phyloP scores from a whole-genome alignment of 73 alveolate genomes.

The Breviolum minutum region DNA sequence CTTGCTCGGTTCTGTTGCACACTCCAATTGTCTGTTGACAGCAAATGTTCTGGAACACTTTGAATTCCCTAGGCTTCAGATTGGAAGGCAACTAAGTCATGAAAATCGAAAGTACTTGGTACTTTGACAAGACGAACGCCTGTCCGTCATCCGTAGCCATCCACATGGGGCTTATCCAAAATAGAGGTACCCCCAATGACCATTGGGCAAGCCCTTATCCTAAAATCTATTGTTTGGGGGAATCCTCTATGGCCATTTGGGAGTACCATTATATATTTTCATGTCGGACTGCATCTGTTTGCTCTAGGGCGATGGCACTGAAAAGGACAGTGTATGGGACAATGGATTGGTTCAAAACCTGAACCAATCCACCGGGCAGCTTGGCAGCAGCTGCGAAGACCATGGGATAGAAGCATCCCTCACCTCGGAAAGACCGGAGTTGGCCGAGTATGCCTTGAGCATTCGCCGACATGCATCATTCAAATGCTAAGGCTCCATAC shows the following conservation, averaged over 20 bases:
- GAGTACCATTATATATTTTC: not conserved
- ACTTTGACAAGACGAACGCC: no score
- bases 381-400: slow-evolving; percentile 86
- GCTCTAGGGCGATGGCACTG: slow-evolving; percentile 36
- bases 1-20: no score
- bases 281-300: not conserved
- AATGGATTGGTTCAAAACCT: slow-evolving; percentile 86
- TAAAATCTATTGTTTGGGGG: not conserved
- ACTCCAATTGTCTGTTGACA: no score
- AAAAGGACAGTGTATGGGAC: slow-evolving; percentile 80
- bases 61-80: no score
- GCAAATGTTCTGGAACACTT: no score
- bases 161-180: no score
- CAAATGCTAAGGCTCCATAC: not conserved
- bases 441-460: not conserved
- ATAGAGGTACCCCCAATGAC: no score
- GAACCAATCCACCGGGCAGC: slow-evolving; percentile 86
- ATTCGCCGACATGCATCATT: not conserved
- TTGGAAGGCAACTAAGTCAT: no score
- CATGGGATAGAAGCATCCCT: slow-evolving; percentile 84
- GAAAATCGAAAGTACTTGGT: no score
- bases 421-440: slow-evolving; percentile 19
- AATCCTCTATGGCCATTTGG: not conserved
- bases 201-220: no score
- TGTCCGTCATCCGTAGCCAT: no score